Conservation (phyloP, 176 grass and related monocot species). For the Bolboschoenus planiculmis region DNA sequence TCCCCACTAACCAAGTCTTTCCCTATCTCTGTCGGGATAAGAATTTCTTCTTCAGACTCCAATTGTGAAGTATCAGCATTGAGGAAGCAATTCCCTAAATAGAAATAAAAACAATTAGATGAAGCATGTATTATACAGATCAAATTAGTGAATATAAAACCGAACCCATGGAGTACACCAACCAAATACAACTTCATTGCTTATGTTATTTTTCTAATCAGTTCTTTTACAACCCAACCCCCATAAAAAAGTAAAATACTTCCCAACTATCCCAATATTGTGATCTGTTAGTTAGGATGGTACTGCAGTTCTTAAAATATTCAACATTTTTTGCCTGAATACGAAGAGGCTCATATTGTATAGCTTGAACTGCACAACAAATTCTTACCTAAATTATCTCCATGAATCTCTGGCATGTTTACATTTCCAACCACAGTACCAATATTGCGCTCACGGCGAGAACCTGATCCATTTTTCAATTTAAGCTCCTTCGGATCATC, state of each 20-base stretch:
- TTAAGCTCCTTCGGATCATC: background rate
- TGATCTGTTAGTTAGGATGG: background rate
- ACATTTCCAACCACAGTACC: background rate
- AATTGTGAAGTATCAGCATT: conserved; percentile 3
- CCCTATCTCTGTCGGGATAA: background rate
- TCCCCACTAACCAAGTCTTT: background rate
- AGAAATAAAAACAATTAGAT: background rate
- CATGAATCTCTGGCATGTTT: no score
- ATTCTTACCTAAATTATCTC: background rate
- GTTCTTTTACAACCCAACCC: background rate
- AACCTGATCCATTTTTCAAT: background rate
- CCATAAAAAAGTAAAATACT: background rate
- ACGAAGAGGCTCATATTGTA: background rate
- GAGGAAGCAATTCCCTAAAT: background rate
- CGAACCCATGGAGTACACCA: no score
- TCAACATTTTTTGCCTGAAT: background rate
- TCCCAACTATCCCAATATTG: background rate
- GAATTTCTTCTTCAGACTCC: background rate
- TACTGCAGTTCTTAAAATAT: background rate
- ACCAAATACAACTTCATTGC: background rate
- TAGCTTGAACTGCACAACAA: background rate
- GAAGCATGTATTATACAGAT: background rate
- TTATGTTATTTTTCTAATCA: background rate
- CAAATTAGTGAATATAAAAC: conserved; percentile 2
- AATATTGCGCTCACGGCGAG: background rate